Base-by-base conservation (phyloP, 306 rosid species). In the Quillaja saponaria region DNA sequence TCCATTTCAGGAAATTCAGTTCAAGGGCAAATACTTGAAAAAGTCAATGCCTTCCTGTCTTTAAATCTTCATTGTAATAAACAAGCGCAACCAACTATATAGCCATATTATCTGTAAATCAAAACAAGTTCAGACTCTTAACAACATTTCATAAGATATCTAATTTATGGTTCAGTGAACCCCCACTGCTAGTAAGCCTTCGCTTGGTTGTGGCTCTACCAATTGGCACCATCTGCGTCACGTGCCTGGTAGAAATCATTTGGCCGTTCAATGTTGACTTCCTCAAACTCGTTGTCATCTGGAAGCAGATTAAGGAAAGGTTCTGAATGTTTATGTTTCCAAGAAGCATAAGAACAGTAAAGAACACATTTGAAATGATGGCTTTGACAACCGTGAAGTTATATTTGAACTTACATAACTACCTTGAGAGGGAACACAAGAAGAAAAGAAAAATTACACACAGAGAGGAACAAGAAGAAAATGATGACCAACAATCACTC, bases 211-310 rank as follows among this genome's bases (percentile, higher is more conserved):
- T 21, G 19, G 54, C 40, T 39, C 78, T 86, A 82, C 91, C 96
- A 80, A 74, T 41, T 83, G 80, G 76, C 73, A 34, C 79, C 80
- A 42, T 91, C 97, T 12, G 60, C 81, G 59, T 91, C 96, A 31
- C 85, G 83, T 4, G 91, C 51, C 58, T 60, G 88, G 78, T 64
- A 82, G 85, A 86, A 85, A 75, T 88, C 95, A 25, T 73, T 68
- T 13, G 95, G 88, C 47, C 71, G 84, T 18, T 73, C 82, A 33
- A 86, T 88, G 81, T 73, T 61, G 39, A 86, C 78, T 73, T 82
- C 96, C 83, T 91, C 97, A 63, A 88, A 91, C 75, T 80, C 95
- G 20, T 84, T 81, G 50, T 77, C 95, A 82, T 88, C 96, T 88
- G 83, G 17, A 71, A 70, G 49, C 37, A 58, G 66, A 48, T 45